Evolutionary conservation across 257 asterid species (phyloP), one percentile per base, ranked within the genome.

Genomic region (Primulina huaijiensis): DNA sequence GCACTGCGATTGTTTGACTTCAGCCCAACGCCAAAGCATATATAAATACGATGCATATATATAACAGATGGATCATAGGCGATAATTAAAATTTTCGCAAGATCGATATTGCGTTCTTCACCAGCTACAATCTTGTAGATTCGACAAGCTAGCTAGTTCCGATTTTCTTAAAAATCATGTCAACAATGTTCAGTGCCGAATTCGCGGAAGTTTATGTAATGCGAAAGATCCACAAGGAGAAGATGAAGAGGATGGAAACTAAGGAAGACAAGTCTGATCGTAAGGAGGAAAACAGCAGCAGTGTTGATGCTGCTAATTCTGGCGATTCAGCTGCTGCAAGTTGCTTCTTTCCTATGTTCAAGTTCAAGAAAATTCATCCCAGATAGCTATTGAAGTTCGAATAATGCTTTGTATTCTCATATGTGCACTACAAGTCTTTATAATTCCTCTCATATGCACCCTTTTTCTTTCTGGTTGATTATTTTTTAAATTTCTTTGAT

Each of bases 301-400:
- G 11, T 43, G n/a, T 8, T 21, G 50, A 27, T 27, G 30, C 30
- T 27, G 30, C 30, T 27, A 27, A 27, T 2, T 27, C 30, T 27
- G 3, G 30, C 3, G 30, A 16, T 30, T 29, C 72, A 1, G 66
- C 37, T 29, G 67, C n/a, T 16, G 66, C 69, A 43, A 34, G 72
- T 59, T 75, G 74, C 16, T 77, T 83, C 46, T 84, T 84, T 23
- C 74, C 85, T 52, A 25, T 78, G 53, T 70, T 65, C 70, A 74
- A 66, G 27, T 75, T 87, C 82, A 84, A 84, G 83, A 87, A 82
- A 80, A 61, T 82, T 57, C 84, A 84, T 76, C 88, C 92, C 8
- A 60, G 52, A 43, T 43, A 12, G 12, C 12, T 43, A 12, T 43
- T 38, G 4, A 38, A 38, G 46, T 1, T 38, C 14, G 4, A 38